These are phyloP conservation scores for Thelephora aurantiotincta DNA, from an alignment of 768 basidiomycete species.

Conservation along the genomic window DNA sequence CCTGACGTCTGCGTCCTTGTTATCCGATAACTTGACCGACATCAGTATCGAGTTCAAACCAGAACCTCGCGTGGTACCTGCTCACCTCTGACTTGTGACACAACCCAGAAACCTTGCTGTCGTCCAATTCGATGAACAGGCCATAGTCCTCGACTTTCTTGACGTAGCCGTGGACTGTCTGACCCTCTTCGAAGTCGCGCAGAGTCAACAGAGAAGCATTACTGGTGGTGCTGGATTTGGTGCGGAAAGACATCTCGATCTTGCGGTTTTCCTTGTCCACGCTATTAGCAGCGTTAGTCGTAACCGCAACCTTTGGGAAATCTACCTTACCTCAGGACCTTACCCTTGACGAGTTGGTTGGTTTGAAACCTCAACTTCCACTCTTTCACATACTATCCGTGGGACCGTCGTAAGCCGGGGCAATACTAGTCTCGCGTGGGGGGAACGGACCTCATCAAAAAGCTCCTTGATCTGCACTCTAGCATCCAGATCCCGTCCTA, in stretches of 20 bases:
- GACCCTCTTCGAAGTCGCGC: conserved; percentile 56
- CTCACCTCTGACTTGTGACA: conserved; percentile 89
- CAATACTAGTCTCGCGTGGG: not conserved
- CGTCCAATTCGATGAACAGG: conserved; percentile 84
- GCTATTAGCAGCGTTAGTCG: conserved; percentile 24
- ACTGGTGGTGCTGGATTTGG: conserved; percentile 35
- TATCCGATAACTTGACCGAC: conserved; percentile 65
- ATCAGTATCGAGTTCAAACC: conserved; percentile 1
- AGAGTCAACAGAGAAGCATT: conserved; percentile 24
- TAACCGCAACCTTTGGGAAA: not conserved
- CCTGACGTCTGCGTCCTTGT: conserved; percentile 63
- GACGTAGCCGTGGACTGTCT: conserved; percentile 68
- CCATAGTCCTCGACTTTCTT: conserved; percentile 82
- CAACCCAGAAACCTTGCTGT: conserved; percentile 71
- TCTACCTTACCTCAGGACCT: conserved; percentile 53
- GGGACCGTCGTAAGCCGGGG: not conserved
- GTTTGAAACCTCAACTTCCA: conserved; percentile 76
- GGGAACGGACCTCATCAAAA: conserved; percentile 58
- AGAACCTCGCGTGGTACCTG: conserved; percentile 1
- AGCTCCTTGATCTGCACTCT: conserved; percentile 89
- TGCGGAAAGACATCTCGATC: conserved; percentile 84
- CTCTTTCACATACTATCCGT: conserved; percentile 79
- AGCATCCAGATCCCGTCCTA: conserved; percentile 77
- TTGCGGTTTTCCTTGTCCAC: conserved; percentile 58
- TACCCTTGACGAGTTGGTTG: conserved; percentile 79